Evolutionary conservation across 805 yeast genomes (phyloP), one percentile per base, ranked within the genome.

Genomic region (Cyberlindnera japonica): DNA sequence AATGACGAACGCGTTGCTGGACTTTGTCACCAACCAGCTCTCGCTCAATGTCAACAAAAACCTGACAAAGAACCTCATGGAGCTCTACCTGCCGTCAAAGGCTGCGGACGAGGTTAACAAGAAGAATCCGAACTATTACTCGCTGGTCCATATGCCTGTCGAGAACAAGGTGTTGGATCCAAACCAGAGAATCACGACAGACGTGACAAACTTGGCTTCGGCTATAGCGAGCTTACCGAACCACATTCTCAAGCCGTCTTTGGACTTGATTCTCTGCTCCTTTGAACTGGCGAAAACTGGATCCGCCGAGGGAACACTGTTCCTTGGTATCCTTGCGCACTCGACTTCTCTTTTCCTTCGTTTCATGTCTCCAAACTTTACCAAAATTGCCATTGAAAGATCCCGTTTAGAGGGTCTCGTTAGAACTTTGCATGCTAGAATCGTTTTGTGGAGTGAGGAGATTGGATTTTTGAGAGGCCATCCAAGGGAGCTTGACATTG

Each of bases 281-380:
- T 79, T 81, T 61, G 87, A 85, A 60, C 71, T 89, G 44, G 65
- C 64, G 15, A 63, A 65, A 35, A 57, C 61, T 18, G 67, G 68
- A 35, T 66, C 69, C 55, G 72, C 90, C 5, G 95, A 84, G 61
- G 90, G 90, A 6, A 83, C 88, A 0, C 58, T 90, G 35, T 74
- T 84, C 3, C 69, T 90, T 22, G 96, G 96, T 2, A 55, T 86
- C 34, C 68, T 90, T 39, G 88, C 95, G 4, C 93, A 87, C 57
- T 62, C 82, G 24, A 86, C 96, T 24, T 87, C 95, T 3, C 70
- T 79, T 20, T 65, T 83, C 28, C 65, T 90, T 51, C 74, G 82
- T 50, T 67, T 85, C 38, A 77, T 89, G 51, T 86, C 95, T 4
- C 98, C 98, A 15, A 93, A 93, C 35, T 90, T 90, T 57, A 90